These are phyloP conservation scores for Neurospora intermedia DNA, from an alignment of 495 filamentous ascomycete genomes.

Conservation along the genomic window DNA sequence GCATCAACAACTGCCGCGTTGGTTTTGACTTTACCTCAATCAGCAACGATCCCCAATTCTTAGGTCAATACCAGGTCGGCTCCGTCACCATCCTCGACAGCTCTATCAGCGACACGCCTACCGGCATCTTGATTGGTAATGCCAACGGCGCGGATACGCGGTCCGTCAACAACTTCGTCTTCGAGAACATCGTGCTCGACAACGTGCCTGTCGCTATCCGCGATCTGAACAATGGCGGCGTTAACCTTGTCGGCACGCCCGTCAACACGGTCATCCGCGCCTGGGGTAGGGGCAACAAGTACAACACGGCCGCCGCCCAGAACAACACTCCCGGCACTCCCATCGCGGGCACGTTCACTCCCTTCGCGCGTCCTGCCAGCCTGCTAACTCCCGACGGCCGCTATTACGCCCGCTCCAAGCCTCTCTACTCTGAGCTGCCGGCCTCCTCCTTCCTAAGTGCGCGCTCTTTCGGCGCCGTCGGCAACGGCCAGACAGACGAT, in stretches of 20 bases:
- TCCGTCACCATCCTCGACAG: slow-evolving; percentile 70
- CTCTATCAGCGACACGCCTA: slow-evolving; percentile 55
- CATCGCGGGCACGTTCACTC: slow-evolving; percentile 23
- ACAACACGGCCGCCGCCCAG: slow-evolving; percentile 20
- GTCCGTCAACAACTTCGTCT: slow-evolving; percentile 39
- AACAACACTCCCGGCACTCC: slow-evolving; percentile 22
- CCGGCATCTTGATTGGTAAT: slow-evolving; percentile 38
- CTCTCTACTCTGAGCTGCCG: slow-evolving; percentile 51
- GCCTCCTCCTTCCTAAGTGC: slow-evolving; percentile 54
- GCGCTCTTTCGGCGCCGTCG: slow-evolving; percentile 60
- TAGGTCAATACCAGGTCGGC: slow-evolving; percentile 21
- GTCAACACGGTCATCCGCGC: slow-evolving; percentile 38
- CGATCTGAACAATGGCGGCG: slow-evolving; percentile 33
- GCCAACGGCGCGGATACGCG: slow-evolving; percentile 25
- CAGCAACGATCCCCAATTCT: background rate
- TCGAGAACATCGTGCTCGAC: slow-evolving; percentile 58
- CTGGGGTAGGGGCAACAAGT: slow-evolving; percentile 34
- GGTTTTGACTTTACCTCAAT: slow-evolving; percentile 48
- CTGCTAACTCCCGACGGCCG: slow-evolving; percentile 19
- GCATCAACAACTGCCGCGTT: slow-evolving; percentile 49
- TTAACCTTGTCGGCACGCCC: slow-evolving; percentile 46
- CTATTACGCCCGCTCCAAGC: slow-evolving; percentile 58
- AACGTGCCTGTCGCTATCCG: slow-evolving; percentile 46
- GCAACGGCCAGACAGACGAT: slow-evolving; percentile 58
- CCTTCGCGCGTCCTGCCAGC: slow-evolving; percentile 25